phyloP scores from a whole-genome alignment of 2,329 filamentous ascomycete genomes.

The Penicillium sp. region DNA sequence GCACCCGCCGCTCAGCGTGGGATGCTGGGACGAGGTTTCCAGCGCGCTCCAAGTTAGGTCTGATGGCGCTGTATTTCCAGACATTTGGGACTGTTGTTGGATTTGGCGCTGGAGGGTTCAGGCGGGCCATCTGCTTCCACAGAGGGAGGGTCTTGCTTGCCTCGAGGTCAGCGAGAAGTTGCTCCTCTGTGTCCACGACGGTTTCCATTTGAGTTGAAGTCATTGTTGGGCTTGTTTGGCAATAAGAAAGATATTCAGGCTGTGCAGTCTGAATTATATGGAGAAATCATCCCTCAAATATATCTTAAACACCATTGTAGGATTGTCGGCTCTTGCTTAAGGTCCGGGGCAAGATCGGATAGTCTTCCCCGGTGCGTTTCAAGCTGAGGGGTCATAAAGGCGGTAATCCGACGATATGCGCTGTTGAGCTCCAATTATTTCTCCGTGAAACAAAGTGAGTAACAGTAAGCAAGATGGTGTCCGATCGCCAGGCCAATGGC shows the following conservation, averaged over 20 bases:
- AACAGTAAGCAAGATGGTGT: background rate
- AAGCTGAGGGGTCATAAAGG: background rate
- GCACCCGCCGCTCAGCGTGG: conserved; percentile 40
- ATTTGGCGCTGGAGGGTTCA: conserved; percentile 50
- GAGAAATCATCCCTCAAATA: background rate
- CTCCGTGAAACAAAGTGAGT: background rate
- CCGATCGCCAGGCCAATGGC: background rate
- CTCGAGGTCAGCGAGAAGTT: conserved; percentile 21
- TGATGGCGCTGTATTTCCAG: conserved; percentile 39
- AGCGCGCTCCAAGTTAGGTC: conserved; percentile 36
- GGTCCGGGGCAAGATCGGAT: background rate
- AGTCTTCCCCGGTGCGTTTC: background rate
- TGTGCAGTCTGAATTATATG: background rate
- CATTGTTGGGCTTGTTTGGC: background rate
- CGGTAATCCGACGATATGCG: background rate
- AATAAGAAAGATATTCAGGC: background rate
- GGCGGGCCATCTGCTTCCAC: conserved; percentile 50
- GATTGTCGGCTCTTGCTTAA: background rate
- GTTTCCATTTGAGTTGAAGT: background rate
- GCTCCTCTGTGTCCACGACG: conserved; percentile 16
- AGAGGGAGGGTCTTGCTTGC: conserved; percentile 38
- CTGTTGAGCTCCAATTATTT: background rate
- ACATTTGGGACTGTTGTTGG: conserved; percentile 42
- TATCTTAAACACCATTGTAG: background rate
- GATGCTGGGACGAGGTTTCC: conserved; percentile 38